These are phyloP conservation scores for Melocanna baccifera DNA, from an alignment of 176 grass and related monocot species.

Conservation along the genomic window DNA sequence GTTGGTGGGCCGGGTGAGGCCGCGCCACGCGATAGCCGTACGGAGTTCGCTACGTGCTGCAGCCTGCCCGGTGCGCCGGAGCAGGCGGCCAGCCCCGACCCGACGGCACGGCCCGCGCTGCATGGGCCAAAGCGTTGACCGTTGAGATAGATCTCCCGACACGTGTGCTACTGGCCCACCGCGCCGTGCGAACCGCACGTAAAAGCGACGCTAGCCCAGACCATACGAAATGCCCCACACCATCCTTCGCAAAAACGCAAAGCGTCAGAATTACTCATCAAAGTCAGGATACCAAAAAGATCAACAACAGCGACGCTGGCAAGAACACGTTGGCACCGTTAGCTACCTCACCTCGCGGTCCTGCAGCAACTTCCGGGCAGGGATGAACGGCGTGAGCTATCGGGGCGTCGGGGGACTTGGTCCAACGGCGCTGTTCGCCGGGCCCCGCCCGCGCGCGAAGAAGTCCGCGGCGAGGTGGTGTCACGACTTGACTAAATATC, in stretches of 20 bases:
- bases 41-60: background rate
- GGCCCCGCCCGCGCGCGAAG: background rate
- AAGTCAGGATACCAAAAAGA: background rate
- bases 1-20: no score
- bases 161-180: background rate
- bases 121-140: background rate
- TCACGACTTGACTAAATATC: background rate
- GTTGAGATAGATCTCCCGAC: background rate
- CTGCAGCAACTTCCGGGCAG: background rate
- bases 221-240: no score
- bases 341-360: background rate
- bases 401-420: background rate
- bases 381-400: background rate
- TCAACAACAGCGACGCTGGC: background rate
- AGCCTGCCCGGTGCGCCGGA: no score
- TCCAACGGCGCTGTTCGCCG: background rate
- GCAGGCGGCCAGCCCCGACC: background rate
- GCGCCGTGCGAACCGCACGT: background rate
- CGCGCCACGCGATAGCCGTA: no score
- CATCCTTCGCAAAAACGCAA: no score
- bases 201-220: background rate
- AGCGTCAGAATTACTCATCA: background rate
- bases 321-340: background rate
- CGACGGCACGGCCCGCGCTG: background rate
- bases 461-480: constrained; percentile 8